Conservation (phyloP, 2,329 filamentous ascomycete genomes). For the Ceratocystis lukuohia region DNA sequence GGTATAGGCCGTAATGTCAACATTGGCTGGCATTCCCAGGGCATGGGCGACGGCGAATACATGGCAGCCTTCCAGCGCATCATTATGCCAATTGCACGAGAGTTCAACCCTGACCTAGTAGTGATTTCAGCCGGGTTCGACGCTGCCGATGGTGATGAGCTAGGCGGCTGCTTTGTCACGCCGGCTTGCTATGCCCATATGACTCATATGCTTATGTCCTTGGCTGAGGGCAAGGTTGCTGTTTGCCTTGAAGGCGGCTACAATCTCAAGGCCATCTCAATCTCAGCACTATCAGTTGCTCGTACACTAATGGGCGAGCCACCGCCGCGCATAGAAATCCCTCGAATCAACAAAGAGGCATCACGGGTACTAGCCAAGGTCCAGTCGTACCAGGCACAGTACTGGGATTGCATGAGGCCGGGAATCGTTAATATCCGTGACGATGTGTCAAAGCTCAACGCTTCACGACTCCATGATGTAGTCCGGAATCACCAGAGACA, state of each 20-base stretch:
- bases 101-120: conserved; percentile 88
- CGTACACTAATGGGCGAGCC: conserved; percentile 92
- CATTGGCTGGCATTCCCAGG: conserved; percentile 53
- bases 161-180: conserved; percentile 85
- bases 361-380: conserved; percentile 44
- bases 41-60: conserved; percentile 95
- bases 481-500: conserved; percentile 65
- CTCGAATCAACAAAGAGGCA: conserved; percentile 45
- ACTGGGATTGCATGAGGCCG: conserved; percentile 81
- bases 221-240: conserved; percentile 77
- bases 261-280: conserved; percentile 82
- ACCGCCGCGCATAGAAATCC: conserved; percentile 48
- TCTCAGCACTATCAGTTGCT: conserved; percentile 81
- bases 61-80: conserved; percentile 91
- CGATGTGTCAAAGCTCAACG: conserved; percentile 38
- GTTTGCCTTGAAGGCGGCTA: conserved; percentile 95
- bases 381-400: conserved; percentile 49
- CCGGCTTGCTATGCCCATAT: conserved; percentile 91
- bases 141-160: conserved; percentile 80
- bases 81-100: conserved; percentile 87
- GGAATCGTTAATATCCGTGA: conserved; percentile 43
- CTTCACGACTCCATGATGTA: conserved; percentile 61
- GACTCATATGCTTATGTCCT: conserved; percentile 97
- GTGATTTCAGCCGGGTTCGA: conserved; percentile 95
- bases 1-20: conserved; percentile 52